A percentile compares a stretch with the other conserved stretches of the same genome.
These are phyloP conservation scores for Scedosporium minutisporum DNA, from an alignment of 2,329 filamentous ascomycete species.

Conservation along the genomic window DNA sequence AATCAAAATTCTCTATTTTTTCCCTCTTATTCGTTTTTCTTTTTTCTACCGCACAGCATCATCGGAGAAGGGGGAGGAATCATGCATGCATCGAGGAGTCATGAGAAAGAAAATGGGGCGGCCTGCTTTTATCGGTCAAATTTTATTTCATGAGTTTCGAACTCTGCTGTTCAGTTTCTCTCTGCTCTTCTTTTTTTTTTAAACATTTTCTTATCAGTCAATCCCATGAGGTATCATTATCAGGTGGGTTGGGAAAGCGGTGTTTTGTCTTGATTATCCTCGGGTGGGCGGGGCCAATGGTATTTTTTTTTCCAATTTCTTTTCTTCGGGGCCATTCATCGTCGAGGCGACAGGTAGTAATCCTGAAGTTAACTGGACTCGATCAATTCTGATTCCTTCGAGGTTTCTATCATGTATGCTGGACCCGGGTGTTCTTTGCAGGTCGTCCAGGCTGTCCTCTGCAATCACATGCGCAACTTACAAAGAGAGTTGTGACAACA, in stretches of 20 bases:
- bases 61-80: constrained; percentile 1
- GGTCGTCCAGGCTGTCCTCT: no score
- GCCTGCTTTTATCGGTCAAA: neutral
- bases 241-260: neutral
- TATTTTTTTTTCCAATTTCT: neutral
- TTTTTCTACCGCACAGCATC: constrained; percentile 3
- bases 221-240: neutral
- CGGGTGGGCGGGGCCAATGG: neutral
- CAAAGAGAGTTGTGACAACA: no score
- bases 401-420: no score
- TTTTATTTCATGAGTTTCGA: neutral
- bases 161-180: neutral
- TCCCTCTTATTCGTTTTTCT: neutral
- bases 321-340: neutral
- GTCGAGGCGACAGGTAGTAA: neutral
- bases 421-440: no score
- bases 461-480: no score
- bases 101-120: constrained; percentile 4
- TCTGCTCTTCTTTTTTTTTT: neutral
- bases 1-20: neutral
- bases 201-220: neutral
- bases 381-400: no score
- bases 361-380: neutral
- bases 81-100: constrained; percentile 7
- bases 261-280: neutral